Conservation (phyloP, 768 basidiomycete species). For the Lactarius evosmus region DNA sequence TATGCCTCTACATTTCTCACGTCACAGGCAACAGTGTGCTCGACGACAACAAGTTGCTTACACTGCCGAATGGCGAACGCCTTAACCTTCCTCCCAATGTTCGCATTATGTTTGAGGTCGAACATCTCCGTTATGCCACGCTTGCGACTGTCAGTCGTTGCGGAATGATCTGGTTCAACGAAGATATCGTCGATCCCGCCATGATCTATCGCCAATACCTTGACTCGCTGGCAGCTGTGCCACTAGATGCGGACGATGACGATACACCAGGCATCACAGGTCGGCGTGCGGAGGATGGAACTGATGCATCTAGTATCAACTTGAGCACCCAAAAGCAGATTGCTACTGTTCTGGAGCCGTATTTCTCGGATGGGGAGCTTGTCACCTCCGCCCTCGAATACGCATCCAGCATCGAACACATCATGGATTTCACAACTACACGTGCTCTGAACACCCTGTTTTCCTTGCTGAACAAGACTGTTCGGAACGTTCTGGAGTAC, state of each 20-base stretch:
- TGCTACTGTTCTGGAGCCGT: conserved; percentile 69
- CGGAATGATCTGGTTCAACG: conserved; percentile 99
- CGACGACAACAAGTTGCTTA: conserved; percentile 97
- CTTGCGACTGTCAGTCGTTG: conserved; percentile 99
- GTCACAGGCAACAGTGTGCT: conserved; percentile 63
- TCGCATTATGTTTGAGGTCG: conserved; percentile 99
- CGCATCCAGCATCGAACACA: conserved; percentile 87
- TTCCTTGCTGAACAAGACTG: conserved; percentile 94
- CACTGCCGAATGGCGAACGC: conserved; percentile 96
- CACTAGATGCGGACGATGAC: conserved; percentile 90
- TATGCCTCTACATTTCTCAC: conserved; percentile 7
- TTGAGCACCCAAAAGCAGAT: conserved; percentile 75
- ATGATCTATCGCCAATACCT: conserved; percentile 95
- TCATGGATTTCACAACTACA: conserved; percentile 96
- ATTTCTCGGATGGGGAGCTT: conserved; percentile 79
- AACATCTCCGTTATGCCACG: conserved; percentile 95
- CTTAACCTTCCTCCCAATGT: conserved; percentile 96
- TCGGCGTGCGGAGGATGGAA: conserved; percentile 51
- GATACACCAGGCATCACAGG: conserved; percentile 58
- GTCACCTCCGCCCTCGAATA: conserved; percentile 75
- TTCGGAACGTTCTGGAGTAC: conserved; percentile 90
- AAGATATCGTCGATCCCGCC: conserved; percentile 83
- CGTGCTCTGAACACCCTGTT: conserved; percentile 95
- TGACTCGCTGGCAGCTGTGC: conserved; percentile 63
- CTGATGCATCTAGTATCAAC: conserved; percentile 54